A percentile compares a stretch with the other conserved stretches of the same genome.
Conservation (phyloP, 2,329 filamentous ascomycete genomes). For the Hypomyces perniciosus region DNA sequence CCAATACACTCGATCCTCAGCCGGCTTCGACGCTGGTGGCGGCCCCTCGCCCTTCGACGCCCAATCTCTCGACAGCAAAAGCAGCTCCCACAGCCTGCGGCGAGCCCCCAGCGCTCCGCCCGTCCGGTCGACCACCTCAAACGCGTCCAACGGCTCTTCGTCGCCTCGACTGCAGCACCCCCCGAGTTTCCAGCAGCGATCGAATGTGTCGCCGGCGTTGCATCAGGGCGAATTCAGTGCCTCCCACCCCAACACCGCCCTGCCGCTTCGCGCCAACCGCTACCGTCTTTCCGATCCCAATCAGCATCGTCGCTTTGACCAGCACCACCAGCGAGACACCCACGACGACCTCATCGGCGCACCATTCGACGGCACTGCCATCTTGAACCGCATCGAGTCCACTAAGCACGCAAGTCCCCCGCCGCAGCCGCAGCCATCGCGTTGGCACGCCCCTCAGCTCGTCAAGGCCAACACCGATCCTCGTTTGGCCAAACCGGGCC, state of each 20-base stretch:
- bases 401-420: constrained; percentile 19
- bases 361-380: constrained; percentile 58
- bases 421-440: constrained; percentile 13
- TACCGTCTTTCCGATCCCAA: constrained; percentile 24
- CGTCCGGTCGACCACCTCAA: constrained; percentile 40
- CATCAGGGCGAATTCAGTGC: constrained; percentile 35
- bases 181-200: constrained; percentile 14
- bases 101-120: constrained; percentile 55
- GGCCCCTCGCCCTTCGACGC: constrained; percentile 37
- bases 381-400: constrained; percentile 40
- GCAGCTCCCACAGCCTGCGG: constrained; percentile 57
- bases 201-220: constrained; percentile 41
- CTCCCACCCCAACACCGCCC: constrained; percentile 22
- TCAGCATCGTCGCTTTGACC: constrained; percentile 15
- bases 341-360: constrained; percentile 57
- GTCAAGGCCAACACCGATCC: constrained; percentile 49
- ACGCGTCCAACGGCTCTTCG: constrained; percentile 40
- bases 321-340: constrained; percentile 12
- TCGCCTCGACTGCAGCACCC: constrained; percentile 15
- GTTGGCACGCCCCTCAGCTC: constrained; percentile 25
- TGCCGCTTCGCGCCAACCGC: constrained; percentile 19
- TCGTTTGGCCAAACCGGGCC: constrained; percentile 44
- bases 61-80: constrained; percentile 54
- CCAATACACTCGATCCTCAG: constrained; percentile 41
- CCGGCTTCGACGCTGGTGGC: constrained; percentile 44